Conservation (phyloP, 371 early-diverging fungal species). For the Mucor piriformis region DNA sequence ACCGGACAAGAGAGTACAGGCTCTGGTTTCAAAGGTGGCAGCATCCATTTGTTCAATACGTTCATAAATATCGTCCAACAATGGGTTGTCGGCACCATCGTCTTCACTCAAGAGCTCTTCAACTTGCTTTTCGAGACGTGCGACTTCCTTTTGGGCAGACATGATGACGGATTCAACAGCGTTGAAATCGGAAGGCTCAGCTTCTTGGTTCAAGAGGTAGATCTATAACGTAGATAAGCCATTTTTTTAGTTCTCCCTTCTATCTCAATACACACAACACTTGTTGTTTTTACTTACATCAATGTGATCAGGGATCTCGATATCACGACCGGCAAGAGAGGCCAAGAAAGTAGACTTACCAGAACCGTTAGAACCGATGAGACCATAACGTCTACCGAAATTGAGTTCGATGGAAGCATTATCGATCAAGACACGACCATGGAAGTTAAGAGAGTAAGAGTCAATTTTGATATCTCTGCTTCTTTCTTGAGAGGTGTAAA, state of each 20-base stretch:
- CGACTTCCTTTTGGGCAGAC: slow-evolving; percentile 87
- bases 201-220: slow-evolving; percentile 93
- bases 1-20: slow-evolving; percentile 89
- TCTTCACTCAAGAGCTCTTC: slow-evolving; percentile 86
- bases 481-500: slow-evolving; percentile 89
- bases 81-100: slow-evolving; percentile 83
- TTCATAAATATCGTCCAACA: slow-evolving; percentile 93
- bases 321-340: slow-evolving; percentile 92
- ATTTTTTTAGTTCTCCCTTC: not conserved
- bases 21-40: slow-evolving; percentile 93
- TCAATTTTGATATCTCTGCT: slow-evolving; percentile 97
- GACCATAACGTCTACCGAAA: slow-evolving; percentile 97
- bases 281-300: slow-evolving; percentile 66
- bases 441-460: slow-evolving; percentile 90
- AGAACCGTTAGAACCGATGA: slow-evolving; percentile 97
- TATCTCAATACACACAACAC: no score
- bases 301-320: slow-evolving; percentile 95
- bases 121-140: slow-evolving; percentile 87
- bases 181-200: slow-evolving; percentile 88
- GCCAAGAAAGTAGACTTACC: slow-evolving; percentile 98
- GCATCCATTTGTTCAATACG: slow-evolving; percentile 93
- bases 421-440: slow-evolving; percentile 89
- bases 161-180: slow-evolving; percentile 92
- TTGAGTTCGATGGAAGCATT: slow-evolving; percentile 97
- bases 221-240: slow-evolving; percentile 9